phyloP scores from a whole-genome alignment of 2,329 filamentous ascomycete genomes.

The Aspergillus pseudoterreus region DNA sequence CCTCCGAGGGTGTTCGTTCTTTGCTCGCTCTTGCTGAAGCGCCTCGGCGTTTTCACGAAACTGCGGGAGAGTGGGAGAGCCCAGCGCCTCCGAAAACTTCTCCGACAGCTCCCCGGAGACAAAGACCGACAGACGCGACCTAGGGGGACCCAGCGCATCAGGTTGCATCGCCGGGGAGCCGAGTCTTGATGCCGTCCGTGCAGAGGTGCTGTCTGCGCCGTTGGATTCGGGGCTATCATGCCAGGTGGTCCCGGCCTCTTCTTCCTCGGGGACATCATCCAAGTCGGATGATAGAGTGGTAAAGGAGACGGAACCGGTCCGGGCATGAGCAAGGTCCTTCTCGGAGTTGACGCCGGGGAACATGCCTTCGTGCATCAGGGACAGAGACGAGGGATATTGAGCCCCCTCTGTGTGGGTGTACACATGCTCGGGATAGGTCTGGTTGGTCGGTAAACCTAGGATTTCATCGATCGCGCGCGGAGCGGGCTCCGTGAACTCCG shows the following conservation, averaged over 20 bases:
- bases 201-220: constrained; percentile 10
- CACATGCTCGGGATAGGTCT: constrained; percentile 29
- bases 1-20: constrained; percentile 11
- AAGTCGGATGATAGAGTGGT: constrained; percentile 38
- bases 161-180: constrained; percentile 9
- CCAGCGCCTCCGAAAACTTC: constrained; percentile 45
- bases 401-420: constrained; percentile 20
- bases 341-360: constrained; percentile 31
- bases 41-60: constrained; percentile 15
- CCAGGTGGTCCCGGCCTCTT: constrained; percentile 31
- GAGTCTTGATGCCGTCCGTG: constrained; percentile 18
- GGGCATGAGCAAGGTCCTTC: constrained; percentile 32
- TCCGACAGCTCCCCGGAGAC: constrained; percentile 31
- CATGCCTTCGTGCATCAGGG: constrained; percentile 25
- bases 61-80: constrained; percentile 38
- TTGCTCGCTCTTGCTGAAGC: constrained; percentile 14
- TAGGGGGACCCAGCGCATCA: constrained; percentile 14
- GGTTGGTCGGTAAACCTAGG: constrained; percentile 30
- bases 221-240: constrained; percentile 29
- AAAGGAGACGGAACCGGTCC: constrained; percentile 41
- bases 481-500: constrained; percentile 32
- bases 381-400: constrained; percentile 9
- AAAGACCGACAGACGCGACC: constrained; percentile 28
- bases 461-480: constrained; percentile 40
- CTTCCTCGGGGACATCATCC: constrained; percentile 46